phyloP scores from a whole-genome alignment of 1,284 basidiomycete genomes.

The Ceratobasidium sp. region DNA sequence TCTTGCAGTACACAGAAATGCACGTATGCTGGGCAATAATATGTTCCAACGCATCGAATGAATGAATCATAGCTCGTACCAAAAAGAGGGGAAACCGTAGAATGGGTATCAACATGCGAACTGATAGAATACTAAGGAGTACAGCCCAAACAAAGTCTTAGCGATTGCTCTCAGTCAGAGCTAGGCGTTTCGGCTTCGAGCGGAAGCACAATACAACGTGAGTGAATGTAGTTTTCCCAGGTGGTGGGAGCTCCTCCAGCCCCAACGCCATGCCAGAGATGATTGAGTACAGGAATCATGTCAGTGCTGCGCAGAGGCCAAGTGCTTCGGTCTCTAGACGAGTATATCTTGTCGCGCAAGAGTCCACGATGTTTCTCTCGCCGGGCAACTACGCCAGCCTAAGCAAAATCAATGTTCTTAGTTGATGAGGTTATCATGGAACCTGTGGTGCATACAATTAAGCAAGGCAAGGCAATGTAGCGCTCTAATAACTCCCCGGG shows the following conservation, averaged over 20 bases:
- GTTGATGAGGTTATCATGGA: background rate
- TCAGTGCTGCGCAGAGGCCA: background rate
- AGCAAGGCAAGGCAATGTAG: constrained; percentile 1
- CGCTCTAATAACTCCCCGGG: background rate
- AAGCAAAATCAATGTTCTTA: background rate
- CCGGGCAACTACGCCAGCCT: constrained; percentile 20
- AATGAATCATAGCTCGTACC: too few species aligned
- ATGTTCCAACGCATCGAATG: too few species aligned
- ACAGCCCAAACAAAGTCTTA: too few species aligned
- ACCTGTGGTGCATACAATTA: background rate
- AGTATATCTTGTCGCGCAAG: background rate
- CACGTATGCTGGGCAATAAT: too few species aligned
- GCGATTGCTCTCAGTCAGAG: too few species aligned
- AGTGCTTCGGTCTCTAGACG: background rate
- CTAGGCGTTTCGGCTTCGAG: background rate
- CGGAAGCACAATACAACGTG: constrained; percentile 5
- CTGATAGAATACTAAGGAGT: too few species aligned
- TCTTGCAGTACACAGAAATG: too few species aligned
- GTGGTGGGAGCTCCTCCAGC: background rate
- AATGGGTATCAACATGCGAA: too few species aligned
- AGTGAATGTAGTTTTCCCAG: constrained; percentile 18
- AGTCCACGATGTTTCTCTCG: constrained; percentile 17
- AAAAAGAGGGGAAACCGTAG: too few species aligned
- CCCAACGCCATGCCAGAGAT: constrained; percentile 28
- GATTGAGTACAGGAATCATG: constrained; percentile 6